Percentiles rank a stretch among this genome's conserved stretches.
phyloP scores from a whole-genome alignment of 1,139 yeast genomes.

The Nakaseomyces uthaithaninus region DNA sequence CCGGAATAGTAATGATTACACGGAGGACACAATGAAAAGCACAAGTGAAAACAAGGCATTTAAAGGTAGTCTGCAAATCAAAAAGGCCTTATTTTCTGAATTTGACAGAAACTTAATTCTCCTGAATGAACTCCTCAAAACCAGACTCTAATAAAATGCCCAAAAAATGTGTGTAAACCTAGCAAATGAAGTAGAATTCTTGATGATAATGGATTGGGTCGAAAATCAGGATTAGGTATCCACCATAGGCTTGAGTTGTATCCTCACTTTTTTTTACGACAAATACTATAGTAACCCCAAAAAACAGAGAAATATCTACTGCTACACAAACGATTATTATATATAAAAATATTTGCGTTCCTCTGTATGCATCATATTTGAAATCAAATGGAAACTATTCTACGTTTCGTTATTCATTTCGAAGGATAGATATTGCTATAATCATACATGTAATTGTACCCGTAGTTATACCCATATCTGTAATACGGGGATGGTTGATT shows the following conservation, averaged over 20 bases:
- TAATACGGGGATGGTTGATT: conserved; percentile 6
- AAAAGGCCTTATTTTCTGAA: conserved; percentile 14
- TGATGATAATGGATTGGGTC: no score
- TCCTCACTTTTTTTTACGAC: no score
- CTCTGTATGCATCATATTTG: no score
- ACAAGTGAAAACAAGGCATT: background rate
- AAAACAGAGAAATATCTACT: no score
- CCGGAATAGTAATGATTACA: conserved; percentile 13
- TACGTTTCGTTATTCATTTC: conserved; percentile 1
- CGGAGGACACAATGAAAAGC: conserved; percentile 11
- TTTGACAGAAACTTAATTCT: conserved; percentile 23
- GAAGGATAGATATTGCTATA: conserved; percentile 6
- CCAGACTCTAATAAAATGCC: conserved; percentile 17
- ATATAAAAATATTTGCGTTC: no score
- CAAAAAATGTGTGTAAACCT: no score
- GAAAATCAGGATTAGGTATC: no score
- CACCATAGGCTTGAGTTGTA: no score
- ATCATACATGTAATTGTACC: conserved; percentile 6
- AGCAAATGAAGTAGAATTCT: no score
- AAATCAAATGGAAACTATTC: conserved; percentile 7
- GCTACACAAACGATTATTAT: no score
- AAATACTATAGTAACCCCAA: no score
- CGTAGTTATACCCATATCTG: conserved; percentile 10
- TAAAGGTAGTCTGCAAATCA: background rate
- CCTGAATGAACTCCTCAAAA: conserved; percentile 24